These are phyloP conservation scores for Helianthus tuberosus DNA, from an alignment of 129 eudicot genomes.

Conservation along the genomic window DNA sequence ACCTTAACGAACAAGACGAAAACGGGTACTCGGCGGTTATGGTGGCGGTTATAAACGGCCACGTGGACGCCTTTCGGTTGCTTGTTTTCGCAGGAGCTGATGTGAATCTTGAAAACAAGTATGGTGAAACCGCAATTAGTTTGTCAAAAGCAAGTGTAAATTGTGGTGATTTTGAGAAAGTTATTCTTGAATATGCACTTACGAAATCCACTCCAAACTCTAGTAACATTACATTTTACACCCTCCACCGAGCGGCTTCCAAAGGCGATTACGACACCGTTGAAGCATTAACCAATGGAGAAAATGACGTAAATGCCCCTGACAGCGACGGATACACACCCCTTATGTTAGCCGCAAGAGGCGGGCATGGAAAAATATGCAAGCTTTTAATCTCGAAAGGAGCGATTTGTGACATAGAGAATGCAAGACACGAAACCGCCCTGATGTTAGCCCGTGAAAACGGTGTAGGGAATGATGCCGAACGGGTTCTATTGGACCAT, in stretches of 20 bases:
- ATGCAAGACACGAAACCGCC: slow-evolving; percentile 64
- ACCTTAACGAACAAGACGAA: slow-evolving; percentile 65
- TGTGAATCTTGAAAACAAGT: slow-evolving; percentile 52
- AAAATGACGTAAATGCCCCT: slow-evolving; percentile 44
- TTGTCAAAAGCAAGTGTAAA: slow-evolving; percentile 57
- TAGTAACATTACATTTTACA: slow-evolving; percentile 31
- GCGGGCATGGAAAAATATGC: slow-evolving; percentile 58
- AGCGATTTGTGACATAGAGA: slow-evolving; percentile 56
- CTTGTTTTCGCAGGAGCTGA: slow-evolving; percentile 69
- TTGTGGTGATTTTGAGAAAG: slow-evolving; percentile 58
- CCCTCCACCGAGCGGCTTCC: slow-evolving; percentile 64
- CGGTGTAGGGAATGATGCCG: slow-evolving; percentile 49
- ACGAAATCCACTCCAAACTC: slow-evolving; percentile 35
- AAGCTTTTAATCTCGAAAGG: slow-evolving; percentile 61
- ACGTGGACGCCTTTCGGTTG: slow-evolving; percentile 63
- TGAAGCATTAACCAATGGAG: slow-evolving; percentile 28
- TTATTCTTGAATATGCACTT: slow-evolving; percentile 49
- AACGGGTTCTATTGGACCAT: slow-evolving; percentile 55
- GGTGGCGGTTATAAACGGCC: slow-evolving; percentile 68
- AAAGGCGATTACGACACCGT: slow-evolving; percentile 47
- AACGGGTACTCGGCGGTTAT: slow-evolving; percentile 74
- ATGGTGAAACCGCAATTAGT: slow-evolving; percentile 63
- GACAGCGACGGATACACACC: slow-evolving; percentile 81
- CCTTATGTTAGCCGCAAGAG: slow-evolving; percentile 82
- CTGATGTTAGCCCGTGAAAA: slow-evolving; percentile 54